Evolutionary conservation across 768 basidiomycete species (phyloP).

Genomic region (Mycena crocata): DNA sequence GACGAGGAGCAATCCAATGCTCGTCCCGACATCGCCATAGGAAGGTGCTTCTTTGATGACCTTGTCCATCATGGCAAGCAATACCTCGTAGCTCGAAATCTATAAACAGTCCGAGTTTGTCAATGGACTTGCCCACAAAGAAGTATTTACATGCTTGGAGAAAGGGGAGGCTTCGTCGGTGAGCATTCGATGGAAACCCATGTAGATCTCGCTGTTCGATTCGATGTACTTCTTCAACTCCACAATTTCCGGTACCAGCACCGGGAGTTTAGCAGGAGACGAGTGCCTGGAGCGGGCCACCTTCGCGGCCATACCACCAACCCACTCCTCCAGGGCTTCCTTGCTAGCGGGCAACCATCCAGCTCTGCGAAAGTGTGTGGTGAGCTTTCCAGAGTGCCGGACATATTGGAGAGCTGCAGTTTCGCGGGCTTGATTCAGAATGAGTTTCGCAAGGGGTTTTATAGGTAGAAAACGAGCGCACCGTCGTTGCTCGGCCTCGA

Average conservation of each 20-base stretch:
- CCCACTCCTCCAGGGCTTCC: background rate
- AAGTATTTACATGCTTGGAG: background rate
- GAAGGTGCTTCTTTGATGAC: background rate
- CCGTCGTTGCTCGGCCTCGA: too few species aligned
- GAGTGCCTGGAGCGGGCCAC: background rate
- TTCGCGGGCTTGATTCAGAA: too few species aligned
- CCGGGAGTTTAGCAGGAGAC: constrained; percentile 9
- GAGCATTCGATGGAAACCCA: constrained; percentile 10
- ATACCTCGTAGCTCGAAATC: background rate
- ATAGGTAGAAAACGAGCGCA: too few species aligned
- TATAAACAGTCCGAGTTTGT: background rate
- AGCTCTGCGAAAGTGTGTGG: too few species aligned
- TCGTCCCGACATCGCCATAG: background rate
- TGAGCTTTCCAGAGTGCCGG: too few species aligned
- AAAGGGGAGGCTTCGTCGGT: background rate
- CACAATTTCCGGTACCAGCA: background rate
- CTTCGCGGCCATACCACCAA: background rate
- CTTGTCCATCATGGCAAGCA: constrained; percentile 2
- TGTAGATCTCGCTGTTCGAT: background rate
- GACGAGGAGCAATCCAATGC: background rate
- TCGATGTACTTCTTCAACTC: constrained; percentile 9
- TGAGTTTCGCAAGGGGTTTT: too few species aligned
- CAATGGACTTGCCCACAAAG: background rate
- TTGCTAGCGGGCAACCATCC: background rate
- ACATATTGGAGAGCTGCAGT: too few species aligned